phyloP scores from a whole-genome alignment of 441 rosid species.

The Populus hybrid region DNA sequence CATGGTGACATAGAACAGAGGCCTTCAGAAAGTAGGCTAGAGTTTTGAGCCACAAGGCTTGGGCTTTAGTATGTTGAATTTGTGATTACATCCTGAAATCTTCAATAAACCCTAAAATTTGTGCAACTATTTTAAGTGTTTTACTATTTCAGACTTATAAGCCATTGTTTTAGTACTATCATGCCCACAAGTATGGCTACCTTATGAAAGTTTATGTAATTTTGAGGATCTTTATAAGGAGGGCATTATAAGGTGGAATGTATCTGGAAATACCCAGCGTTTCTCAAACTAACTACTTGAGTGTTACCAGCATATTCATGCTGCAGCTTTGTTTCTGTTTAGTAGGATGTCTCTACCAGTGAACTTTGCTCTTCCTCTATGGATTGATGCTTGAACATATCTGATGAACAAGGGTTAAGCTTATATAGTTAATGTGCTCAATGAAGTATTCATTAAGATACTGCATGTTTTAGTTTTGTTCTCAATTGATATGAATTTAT shows the following conservation, averaged over 20 bases:
- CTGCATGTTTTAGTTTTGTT: background rate
- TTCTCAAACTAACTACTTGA: background rate
- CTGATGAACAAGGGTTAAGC: background rate
- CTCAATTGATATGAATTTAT: background rate
- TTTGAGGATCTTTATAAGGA: background rate
- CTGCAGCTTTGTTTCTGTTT: background rate
- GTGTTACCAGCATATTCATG: background rate
- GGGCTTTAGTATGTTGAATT: background rate
- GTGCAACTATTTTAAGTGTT: background rate
- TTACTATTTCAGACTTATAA: background rate
- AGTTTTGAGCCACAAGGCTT: background rate
- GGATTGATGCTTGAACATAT: conserved; percentile 3
- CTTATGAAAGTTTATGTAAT: background rate
- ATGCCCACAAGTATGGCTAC: background rate
- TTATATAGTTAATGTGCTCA: background rate
- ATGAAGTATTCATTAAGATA: background rate
- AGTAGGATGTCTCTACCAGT: background rate
- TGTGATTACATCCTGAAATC: background rate
- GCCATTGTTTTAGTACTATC: background rate
- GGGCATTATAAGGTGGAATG: background rate
- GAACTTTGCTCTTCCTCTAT: background rate
- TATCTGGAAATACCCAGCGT: background rate
- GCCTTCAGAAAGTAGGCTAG: background rate
- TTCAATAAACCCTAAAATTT: background rate
- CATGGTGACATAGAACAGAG: background rate